phyloP scores from a whole-genome alignment of 768 basidiomycete species.

The Neoboletus subvelutipes region DNA sequence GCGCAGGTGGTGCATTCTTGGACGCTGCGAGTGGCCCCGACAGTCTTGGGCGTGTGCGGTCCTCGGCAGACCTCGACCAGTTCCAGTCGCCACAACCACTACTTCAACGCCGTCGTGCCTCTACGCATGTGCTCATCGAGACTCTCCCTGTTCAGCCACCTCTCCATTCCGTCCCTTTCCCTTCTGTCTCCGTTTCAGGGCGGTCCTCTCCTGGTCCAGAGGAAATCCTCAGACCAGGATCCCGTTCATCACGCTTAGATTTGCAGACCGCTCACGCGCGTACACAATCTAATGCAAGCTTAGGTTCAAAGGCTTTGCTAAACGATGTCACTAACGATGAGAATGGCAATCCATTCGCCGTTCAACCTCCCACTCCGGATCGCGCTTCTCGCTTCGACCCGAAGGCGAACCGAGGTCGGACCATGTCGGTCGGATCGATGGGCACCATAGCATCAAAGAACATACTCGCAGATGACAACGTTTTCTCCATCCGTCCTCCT shows the following conservation, averaged over 20 bases:
- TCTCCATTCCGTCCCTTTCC: slow-evolving; percentile 63
- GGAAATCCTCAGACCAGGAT: slow-evolving; percentile 35
- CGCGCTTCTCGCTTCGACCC: slow-evolving; percentile 46
- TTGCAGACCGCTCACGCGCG: slow-evolving; percentile 39
- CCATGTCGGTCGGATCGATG: slow-evolving; percentile 48
- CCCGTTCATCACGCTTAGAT: slow-evolving; percentile 36
- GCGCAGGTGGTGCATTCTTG: slow-evolving; percentile 46
- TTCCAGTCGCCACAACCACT: slow-evolving; percentile 42
- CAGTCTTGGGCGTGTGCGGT: slow-evolving; percentile 48
- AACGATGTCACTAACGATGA: slow-evolving; percentile 38
- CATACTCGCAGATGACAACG: slow-evolving; percentile 49
- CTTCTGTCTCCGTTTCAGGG: slow-evolving; percentile 46
- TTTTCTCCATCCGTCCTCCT: slow-evolving; percentile 67
- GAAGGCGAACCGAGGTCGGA: slow-evolving; percentile 38
- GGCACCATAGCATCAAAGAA: slow-evolving; percentile 36
- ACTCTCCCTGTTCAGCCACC: slow-evolving; percentile 40
- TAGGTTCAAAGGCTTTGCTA: slow-evolving; percentile 47
- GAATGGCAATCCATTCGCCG: slow-evolving; percentile 34
- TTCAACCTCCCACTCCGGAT: slow-evolving; percentile 38
- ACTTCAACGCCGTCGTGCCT: slow-evolving; percentile 49
- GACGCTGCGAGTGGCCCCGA: slow-evolving; percentile 36
- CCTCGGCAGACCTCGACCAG: slow-evolving; percentile 55
- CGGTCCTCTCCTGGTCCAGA: slow-evolving; percentile 51
- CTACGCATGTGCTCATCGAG: slow-evolving; percentile 49
- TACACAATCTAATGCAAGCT: slow-evolving; percentile 50